A percentile compares a stretch with the other conserved stretches of the same genome.
Evolutionary conservation across 169 alveolate genomes (phyloP).

Genomic region (Plasmodium reichenowi): DNA sequence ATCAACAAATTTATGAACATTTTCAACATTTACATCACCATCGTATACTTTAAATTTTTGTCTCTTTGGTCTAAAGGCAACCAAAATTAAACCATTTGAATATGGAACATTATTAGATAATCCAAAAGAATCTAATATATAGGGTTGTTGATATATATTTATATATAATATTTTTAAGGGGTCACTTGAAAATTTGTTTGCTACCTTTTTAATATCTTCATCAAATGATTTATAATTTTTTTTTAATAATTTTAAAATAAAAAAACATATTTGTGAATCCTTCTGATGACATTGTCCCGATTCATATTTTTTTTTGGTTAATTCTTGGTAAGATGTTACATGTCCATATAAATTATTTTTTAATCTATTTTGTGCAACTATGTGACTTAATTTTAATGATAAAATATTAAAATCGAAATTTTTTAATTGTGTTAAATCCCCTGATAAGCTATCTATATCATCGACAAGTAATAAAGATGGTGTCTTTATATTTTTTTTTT

Average conservation of each 20-base stretch:
- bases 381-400: slow-evolving; percentile 66
- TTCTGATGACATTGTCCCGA: slow-evolving; percentile 83
- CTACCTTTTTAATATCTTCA: slow-evolving; percentile 80
- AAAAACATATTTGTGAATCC: slow-evolving; percentile 80
- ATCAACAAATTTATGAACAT: slow-evolving; percentile 50
- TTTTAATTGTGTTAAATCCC: slow-evolving; percentile 65
- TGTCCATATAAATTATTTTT: slow-evolving; percentile 71
- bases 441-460: slow-evolving; percentile 75
- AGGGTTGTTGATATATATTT: slow-evolving; percentile 65
- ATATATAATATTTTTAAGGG: slow-evolving; percentile 82
- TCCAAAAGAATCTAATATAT: slow-evolving; percentile 71
- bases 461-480: slow-evolving; percentile 78
- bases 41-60: slow-evolving; percentile 45
- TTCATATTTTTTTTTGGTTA: slow-evolving; percentile 77
- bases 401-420: slow-evolving; percentile 49
- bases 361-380: slow-evolving; percentile 69
- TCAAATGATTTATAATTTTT: slow-evolving; percentile 56
- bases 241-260: slow-evolving; percentile 50
- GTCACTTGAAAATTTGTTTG: slow-evolving; percentile 81
- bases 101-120: slow-evolving; percentile 14
- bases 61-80: slow-evolving; percentile 71
- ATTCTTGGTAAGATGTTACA: slow-evolving; percentile 77
- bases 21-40: slow-evolving; percentile 48
- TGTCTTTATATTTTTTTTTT: slow-evolving; percentile 38
- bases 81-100: slow-evolving; percentile 43